These are phyloP conservation scores for Blastobotrys serpentis DNA, from an alignment of 1,139 yeast genomes.

Conservation along the genomic window DNA sequence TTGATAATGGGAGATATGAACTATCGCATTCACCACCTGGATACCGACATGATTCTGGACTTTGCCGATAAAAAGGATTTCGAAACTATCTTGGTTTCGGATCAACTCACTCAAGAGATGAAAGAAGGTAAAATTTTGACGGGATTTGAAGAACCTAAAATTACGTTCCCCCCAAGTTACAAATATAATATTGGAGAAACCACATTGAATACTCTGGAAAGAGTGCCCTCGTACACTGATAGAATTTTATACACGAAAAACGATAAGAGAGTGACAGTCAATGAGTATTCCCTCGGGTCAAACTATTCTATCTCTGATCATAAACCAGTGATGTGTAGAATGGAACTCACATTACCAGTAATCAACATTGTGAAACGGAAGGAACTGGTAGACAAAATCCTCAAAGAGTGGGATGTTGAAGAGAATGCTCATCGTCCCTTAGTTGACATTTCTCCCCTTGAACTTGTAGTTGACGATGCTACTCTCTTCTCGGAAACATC, in stretches of 20 bases:
- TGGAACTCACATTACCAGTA: conserved; percentile 47
- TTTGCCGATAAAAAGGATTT: conserved; percentile 47
- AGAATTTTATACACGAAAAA: conserved; percentile 49
- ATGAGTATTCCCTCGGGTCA: conserved; percentile 26
- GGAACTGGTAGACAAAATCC: conserved; percentile 38
- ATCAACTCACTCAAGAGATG: conserved; percentile 57
- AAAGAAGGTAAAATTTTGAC: conserved; percentile 54
- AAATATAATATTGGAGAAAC: conserved; percentile 45
- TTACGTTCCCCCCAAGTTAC: conserved; percentile 74
- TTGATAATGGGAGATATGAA: conserved; percentile 75
- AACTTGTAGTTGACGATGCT: conserved; percentile 15
- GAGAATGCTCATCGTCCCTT: conserved; percentile 46
- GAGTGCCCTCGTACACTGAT: conserved; percentile 83
- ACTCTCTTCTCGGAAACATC: conserved; percentile 12
- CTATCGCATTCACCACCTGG: conserved; percentile 55
- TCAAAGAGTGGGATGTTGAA: conserved; percentile 43
- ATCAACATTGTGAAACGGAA: conserved; percentile 47
- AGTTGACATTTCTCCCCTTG: conserved; percentile 37
- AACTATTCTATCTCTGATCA: conserved; percentile 64
- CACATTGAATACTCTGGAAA: conserved; percentile 33
- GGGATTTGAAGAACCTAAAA: conserved; percentile 62
- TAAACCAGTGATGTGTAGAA: conserved; percentile 63
- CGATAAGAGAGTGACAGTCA: conserved; percentile 20
- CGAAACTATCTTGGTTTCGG: conserved; percentile 52
- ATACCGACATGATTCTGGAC: conserved; percentile 44